Conservation (phyloP, 2,329 filamentous ascomycete species). For the Nemania sp. region DNA sequence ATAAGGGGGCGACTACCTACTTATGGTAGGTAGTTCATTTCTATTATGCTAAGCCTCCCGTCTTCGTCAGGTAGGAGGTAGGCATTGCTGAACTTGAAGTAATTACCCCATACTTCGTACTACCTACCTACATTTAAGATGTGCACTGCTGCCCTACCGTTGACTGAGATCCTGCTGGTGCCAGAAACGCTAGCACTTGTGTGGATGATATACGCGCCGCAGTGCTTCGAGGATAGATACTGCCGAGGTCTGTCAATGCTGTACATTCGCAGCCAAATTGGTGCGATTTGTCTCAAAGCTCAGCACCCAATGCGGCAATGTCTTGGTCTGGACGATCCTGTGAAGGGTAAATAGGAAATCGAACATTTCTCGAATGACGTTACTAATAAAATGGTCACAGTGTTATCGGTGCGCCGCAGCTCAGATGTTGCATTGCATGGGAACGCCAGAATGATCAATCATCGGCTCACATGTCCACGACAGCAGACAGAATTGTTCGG, state of each 20-base stretch:
- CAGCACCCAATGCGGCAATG: conserved; percentile 10
- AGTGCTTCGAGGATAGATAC: too few relatives aligned
- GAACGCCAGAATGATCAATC: conserved; percentile 6
- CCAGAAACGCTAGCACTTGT: too few relatives aligned
- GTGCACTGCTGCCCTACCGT: too few relatives aligned
- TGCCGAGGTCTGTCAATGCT: too few relatives aligned
- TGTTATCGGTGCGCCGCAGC: conserved; percentile 14
- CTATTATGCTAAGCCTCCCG: too few relatives aligned
- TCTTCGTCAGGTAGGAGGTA: neutral
- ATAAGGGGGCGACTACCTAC: too few relatives aligned
- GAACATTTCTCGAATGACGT: conserved; percentile 13
- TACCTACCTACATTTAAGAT: neutral
- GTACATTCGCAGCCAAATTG: conserved; percentile 2
- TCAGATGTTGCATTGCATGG: conserved; percentile 21
- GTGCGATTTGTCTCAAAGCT: neutral
- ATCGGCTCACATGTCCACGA: conserved; percentile 1
- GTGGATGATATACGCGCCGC: too few relatives aligned
- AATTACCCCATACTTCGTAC: conserved; percentile 7
- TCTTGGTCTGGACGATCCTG: conserved; percentile 11
- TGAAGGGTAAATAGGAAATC: neutral
- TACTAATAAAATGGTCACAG: conserved; percentile 1
- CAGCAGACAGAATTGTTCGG: conserved; percentile 7
- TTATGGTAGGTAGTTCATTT: too few relatives aligned
- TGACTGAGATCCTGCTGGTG: too few relatives aligned
- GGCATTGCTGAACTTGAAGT: neutral